A percentile compares a stretch with the other conserved stretches of the same genome.
Conservation (phyloP, 2,329 filamentous ascomycete genomes). For the Pseudogymnoascus sp. region DNA sequence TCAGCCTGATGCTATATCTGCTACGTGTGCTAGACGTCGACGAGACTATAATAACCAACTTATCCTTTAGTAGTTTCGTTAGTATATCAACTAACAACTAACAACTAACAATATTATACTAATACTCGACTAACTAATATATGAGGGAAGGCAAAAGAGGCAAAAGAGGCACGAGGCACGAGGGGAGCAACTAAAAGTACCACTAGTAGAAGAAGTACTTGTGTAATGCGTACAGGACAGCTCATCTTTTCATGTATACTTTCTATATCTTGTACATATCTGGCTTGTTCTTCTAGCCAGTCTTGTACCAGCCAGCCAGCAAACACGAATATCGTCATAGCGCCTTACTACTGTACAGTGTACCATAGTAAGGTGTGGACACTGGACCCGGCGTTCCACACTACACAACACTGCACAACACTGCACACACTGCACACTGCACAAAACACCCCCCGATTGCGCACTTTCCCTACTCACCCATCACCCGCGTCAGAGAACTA, state of each 20-base stretch:
- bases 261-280: not conserved
- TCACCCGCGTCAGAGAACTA: constrained; percentile 4
- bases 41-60: not conserved
- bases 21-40: not conserved
- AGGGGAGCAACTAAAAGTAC: not conserved
- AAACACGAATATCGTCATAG: constrained; percentile 6
- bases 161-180: not conserved
- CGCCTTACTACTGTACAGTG: no score
- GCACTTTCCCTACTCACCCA: not conserved
- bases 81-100: not conserved
- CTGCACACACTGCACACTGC: not conserved
- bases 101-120: not conserved
- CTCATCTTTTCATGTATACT: not conserved
- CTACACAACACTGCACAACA: no score
- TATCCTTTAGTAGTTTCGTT: not conserved
- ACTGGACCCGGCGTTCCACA: constrained; percentile 3
- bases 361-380: no score
- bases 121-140: not conserved
- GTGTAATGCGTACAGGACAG: not conserved
- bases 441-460: no score
- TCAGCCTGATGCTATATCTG: not conserved
- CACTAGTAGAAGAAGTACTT: not conserved
- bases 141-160: not conserved
- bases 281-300: no score
- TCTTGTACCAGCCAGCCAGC: no score